Conservation (phyloP, 1,139 yeast genomes). For the Taiozyma sp. region DNA sequence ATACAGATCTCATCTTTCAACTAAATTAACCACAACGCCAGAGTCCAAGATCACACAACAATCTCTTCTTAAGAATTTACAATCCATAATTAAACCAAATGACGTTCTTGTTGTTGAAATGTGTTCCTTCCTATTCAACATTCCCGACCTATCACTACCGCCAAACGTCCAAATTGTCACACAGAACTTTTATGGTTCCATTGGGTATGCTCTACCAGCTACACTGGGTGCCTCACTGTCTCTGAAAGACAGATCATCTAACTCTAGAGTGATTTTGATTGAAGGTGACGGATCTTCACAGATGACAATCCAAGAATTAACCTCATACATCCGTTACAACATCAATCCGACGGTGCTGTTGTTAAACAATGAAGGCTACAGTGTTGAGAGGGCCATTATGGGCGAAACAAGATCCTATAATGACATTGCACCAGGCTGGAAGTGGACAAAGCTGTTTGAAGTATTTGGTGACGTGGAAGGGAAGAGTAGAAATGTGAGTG, state of each 20-base stretch:
- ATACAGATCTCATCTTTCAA: slow-evolving; percentile 24
- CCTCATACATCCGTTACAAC: slow-evolving; percentile 58
- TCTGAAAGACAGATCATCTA: slow-evolving; percentile 44
- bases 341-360: slow-evolving; percentile 62
- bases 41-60: slow-evolving; percentile 52
- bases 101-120: slow-evolving; percentile 74
- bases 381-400: slow-evolving; percentile 78
- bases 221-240: slow-evolving; percentile 77
- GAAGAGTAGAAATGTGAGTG: slow-evolving; percentile 27
- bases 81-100: slow-evolving; percentile 42
- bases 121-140: slow-evolving; percentile 71
- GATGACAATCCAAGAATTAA: slow-evolving; percentile 81
- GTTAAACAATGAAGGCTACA: slow-evolving; percentile 80
- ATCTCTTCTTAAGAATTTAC: slow-evolving; percentile 38
- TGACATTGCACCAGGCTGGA: slow-evolving; percentile 74
- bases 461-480: slow-evolving; percentile 62
- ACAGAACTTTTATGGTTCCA: slow-evolving; percentile 75
- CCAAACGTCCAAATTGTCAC: slow-evolving; percentile 45
- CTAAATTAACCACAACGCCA: slow-evolving; percentile 1
- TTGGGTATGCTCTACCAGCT: slow-evolving; percentile 85
- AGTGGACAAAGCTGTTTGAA: slow-evolving; percentile 63
- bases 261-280: slow-evolving; percentile 58
- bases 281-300: slow-evolving; percentile 94
- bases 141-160: slow-evolving; percentile 61
- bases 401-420: slow-evolving; percentile 77